Conservation (phyloP, 1,139 yeast species). For the Kluyveromyces sp. region DNA sequence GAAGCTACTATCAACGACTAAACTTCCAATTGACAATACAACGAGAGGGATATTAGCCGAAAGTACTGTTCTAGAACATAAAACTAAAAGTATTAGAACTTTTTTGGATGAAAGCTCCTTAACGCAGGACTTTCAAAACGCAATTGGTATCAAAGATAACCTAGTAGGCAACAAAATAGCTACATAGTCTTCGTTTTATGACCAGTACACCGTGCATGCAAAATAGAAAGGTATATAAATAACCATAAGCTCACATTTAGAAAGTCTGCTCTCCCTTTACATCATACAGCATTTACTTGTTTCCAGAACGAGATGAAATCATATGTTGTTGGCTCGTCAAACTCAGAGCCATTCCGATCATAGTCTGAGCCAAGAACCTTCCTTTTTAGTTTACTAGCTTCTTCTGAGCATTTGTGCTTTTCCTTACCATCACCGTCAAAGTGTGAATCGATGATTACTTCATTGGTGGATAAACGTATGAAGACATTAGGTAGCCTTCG, state of each 20-base stretch:
- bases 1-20: constrained; percentile 9
- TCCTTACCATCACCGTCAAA: not conserved
- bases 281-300: not conserved
- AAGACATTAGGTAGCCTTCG: not conserved
- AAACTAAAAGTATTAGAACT: no score
- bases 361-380: constrained; percentile 2
- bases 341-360: not conserved
- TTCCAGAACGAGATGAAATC: constrained; percentile 4
- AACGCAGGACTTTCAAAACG: not conserved
- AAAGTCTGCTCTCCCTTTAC: not conserved
- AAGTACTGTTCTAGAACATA: constrained; percentile 2
- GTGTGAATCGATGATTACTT: constrained; percentile 4
- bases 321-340: not conserved
- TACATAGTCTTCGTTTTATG: not conserved
- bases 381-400: constrained; percentile 3
- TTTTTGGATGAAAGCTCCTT: not conserved
- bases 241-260: not conserved
- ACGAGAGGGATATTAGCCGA: constrained; percentile 3
- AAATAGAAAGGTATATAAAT: not conserved
- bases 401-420: not conserved
- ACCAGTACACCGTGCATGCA: not conserved
- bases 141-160: not conserved
- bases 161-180: not conserved
- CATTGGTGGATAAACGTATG: constrained; percentile 3
- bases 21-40: not conserved